These are phyloP conservation scores for Houttuynia cordata DNA, from an alignment of 164 flowering plant genomes.

Conservation along the genomic window DNA sequence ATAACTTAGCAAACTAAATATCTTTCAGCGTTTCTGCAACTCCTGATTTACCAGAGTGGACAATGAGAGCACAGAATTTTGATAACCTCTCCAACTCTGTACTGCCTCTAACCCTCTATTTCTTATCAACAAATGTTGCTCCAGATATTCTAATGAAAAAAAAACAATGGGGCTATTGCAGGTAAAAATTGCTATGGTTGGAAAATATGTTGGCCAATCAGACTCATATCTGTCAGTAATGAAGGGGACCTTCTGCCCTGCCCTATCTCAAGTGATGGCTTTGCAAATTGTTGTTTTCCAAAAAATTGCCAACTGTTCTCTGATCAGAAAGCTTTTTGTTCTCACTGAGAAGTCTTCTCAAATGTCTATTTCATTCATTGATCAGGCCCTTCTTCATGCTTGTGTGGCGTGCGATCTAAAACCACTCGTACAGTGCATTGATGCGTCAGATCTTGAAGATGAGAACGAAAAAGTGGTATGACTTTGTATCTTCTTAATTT, in stretches of 20 bases:
- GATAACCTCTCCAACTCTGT: conserved; percentile 73
- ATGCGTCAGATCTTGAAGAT: conserved; percentile 98
- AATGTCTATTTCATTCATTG: not conserved
- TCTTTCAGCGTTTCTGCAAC: conserved; percentile 54
- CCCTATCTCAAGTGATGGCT: not conserved
- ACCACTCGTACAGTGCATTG: conserved; percentile 91
- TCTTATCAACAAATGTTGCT: not conserved
- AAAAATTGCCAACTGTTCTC: not conserved
- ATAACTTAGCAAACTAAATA: not conserved
- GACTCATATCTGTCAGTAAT: conserved; percentile 94
- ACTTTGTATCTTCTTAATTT: not conserved
- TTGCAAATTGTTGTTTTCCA: not conserved
- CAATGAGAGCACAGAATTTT: conserved; percentile 67
- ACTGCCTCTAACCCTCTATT: too few relatives aligned
- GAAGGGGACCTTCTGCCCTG: conserved; percentile 42
- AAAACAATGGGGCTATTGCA: conserved; percentile 16
- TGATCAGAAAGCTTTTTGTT: too few relatives aligned
- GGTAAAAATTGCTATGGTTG: conserved; percentile 96
- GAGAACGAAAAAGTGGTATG: conserved; percentile 57
- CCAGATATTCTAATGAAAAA: not conserved
- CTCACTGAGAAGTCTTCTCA: not conserved
- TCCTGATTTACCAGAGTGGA: conserved; percentile 80
- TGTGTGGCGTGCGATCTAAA: conserved; percentile 79
- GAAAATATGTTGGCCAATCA: conserved; percentile 81
- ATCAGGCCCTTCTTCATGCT: conserved; percentile 93